Conservation (phyloP, 805 yeast species). For the Saturnispora zaruensis region DNA sequence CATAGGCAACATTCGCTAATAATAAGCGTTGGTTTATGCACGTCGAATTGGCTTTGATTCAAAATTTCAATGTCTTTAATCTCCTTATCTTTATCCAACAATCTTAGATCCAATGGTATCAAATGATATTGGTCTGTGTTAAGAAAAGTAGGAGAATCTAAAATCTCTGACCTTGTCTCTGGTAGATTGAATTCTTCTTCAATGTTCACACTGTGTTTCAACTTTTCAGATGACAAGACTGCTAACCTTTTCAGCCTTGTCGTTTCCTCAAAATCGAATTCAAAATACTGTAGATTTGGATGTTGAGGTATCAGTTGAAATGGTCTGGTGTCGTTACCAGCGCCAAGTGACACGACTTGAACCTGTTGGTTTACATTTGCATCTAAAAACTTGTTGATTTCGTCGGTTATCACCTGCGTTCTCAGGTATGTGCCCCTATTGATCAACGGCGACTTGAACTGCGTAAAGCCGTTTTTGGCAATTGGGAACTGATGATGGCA, state of each 20-base stretch:
- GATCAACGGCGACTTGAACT: constrained; percentile 49
- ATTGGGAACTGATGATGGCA: background rate
- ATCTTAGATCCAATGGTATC: constrained; percentile 47
- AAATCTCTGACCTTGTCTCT: constrained; percentile 14
- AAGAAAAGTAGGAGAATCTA: background rate
- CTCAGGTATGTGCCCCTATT: constrained; percentile 65
- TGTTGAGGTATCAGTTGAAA: constrained; percentile 38
- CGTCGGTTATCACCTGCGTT: constrained; percentile 41
- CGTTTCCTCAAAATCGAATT: constrained; percentile 55
- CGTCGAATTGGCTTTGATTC: constrained; percentile 15
- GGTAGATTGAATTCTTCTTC: background rate
- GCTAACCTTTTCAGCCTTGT: constrained; percentile 42
- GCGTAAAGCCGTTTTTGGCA: background rate
- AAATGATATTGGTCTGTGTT: constrained; percentile 36
- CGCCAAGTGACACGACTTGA: constrained; percentile 65
- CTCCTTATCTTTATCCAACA: constrained; percentile 14
- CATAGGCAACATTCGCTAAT: constrained; percentile 74
- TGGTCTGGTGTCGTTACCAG: constrained; percentile 71
- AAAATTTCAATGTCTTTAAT: background rate
- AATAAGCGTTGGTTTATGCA: constrained; percentile 45
- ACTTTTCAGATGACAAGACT: constrained; percentile 28
- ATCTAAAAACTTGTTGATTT: constrained; percentile 35
- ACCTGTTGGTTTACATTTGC: constrained; percentile 22
- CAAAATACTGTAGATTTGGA: constrained; percentile 38
- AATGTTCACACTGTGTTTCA: constrained; percentile 1